Evolutionary conservation across 2,329 filamentous ascomycete genomes (phyloP).

Genomic region (Diaporthe caulivora): DNA sequence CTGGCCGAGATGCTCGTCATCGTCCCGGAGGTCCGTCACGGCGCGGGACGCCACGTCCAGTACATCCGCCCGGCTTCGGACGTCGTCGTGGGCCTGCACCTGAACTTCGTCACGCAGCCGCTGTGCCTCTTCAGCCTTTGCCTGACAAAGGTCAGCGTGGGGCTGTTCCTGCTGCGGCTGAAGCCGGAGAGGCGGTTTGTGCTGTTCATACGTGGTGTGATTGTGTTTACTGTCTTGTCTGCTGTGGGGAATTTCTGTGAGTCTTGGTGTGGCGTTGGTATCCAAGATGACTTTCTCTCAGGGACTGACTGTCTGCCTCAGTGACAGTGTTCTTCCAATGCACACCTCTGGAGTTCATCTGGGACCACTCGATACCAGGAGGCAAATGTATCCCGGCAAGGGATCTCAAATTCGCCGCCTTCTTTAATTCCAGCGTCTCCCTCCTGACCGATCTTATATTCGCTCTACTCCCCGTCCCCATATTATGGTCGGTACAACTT

Average conservation of each 20-base stretch:
- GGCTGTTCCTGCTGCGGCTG: conserved; percentile 45
- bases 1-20: conserved; percentile 47
- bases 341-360: background rate
- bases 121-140: conserved; percentile 46
- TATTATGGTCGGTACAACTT: conserved; percentile 47
- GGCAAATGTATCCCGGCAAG: conserved; percentile 42
- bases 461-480: conserved; percentile 46
- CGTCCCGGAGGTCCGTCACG: conserved; percentile 45
- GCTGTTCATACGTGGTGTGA: conserved; percentile 42
- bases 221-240: conserved; percentile 46
- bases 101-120: conserved; percentile 50
- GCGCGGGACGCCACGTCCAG: conserved; percentile 46
- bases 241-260: conserved; percentile 44
- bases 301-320: background rate
- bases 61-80: conserved; percentile 44
- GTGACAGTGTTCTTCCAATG: conserved; percentile 14
- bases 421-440: conserved; percentile 49
- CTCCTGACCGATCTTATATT: conserved; percentile 48
- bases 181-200: conserved; percentile 42
- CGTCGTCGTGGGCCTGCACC: conserved; percentile 43
- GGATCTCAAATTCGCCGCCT: conserved; percentile 46
- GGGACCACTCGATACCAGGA: conserved; percentile 8
- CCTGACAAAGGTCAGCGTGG: conserved; percentile 48
- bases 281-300: background rate
- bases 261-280: background rate